Conservation (phyloP, 208 protist genomes). For the Leishmania aethiopica region DNA sequence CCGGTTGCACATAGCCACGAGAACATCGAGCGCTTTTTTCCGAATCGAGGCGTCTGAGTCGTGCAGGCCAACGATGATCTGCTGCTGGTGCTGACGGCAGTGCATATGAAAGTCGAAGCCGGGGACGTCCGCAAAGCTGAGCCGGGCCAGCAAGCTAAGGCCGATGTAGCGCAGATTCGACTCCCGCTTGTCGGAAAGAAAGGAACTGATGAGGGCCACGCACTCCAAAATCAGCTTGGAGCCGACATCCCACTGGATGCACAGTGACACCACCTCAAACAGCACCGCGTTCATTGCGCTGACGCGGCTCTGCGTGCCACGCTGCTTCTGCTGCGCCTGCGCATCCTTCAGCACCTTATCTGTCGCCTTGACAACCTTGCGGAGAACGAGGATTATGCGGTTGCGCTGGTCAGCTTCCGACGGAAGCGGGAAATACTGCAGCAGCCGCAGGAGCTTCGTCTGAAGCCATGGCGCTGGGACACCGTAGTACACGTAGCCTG, state of each 20-base stretch:
- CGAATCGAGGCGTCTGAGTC: constrained; percentile 98
- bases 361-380: constrained; percentile 84
- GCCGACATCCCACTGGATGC: constrained; percentile 91
- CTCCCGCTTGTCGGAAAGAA: constrained; percentile 91
- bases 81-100: constrained; percentile 92
- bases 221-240: constrained; percentile 79
- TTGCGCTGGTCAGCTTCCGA: constrained; percentile 52
- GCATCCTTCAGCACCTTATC: constrained; percentile 89
- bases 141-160: constrained; percentile 78
- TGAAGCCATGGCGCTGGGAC: constrained; percentile 98
- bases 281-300: constrained; percentile 97
- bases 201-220: constrained; percentile 83
- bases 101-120: constrained; percentile 70
- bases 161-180: constrained; percentile 92
- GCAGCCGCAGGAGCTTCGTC: constrained; percentile 96
- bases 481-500: constrained; percentile 98
- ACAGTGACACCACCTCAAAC: constrained; percentile 96
- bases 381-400: constrained; percentile 68
- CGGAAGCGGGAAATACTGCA: constrained; percentile 95
- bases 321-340: constrained; percentile 80
- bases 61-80: constrained; percentile 92
- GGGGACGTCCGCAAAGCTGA: constrained; percentile 59
- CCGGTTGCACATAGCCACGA: constrained; percentile 97
- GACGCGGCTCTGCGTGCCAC: constrained; percentile 94
- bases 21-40: constrained; percentile 96